phyloP scores from a whole-genome alignment of 2,329 filamentous ascomycete genomes.

The Fusarium sp. region DNA sequence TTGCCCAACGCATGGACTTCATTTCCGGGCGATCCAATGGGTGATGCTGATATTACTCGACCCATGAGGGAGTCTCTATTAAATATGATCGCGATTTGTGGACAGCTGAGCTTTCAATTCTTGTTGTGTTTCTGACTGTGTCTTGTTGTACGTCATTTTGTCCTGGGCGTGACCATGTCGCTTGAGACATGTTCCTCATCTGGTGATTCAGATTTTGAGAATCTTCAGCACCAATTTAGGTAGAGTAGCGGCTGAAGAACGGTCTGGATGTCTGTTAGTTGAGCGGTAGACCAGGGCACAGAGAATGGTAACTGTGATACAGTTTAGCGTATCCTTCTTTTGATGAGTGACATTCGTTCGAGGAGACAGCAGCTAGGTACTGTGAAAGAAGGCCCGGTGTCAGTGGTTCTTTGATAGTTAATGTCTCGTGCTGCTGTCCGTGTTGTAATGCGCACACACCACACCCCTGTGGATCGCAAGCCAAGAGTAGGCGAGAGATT shows the following conservation, averaged over 20 bases:
- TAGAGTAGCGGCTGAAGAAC: not conserved
- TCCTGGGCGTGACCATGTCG: conserved; percentile 27
- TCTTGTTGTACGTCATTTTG: conserved; percentile 32
- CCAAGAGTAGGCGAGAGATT: not conserved
- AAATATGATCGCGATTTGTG: conserved; percentile 36
- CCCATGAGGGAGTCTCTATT: not conserved
- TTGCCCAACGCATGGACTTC: conserved; percentile 15
- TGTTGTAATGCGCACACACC: conserved; percentile 3
- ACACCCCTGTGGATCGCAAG: not conserved
- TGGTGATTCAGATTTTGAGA: conserved; percentile 18
- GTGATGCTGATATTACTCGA: not conserved
- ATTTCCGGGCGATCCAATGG: conserved; percentile 15
- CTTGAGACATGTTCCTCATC: conserved; percentile 33
- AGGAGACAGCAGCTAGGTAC: not conserved
- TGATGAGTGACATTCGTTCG: not conserved
- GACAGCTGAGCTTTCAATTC: conserved; percentile 29
- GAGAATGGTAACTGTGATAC: too few species aligned
- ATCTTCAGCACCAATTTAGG: not conserved
- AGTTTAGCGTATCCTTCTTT: too few species aligned
- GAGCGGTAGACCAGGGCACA: too few species aligned
- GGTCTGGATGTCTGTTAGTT: too few species aligned
- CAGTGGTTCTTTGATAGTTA: not conserved
- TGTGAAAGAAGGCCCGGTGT: not conserved
- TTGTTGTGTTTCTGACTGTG: conserved; percentile 27
- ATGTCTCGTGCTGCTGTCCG: not conserved